Base-by-base conservation (phyloP, 2,329 filamentous ascomycete species). In the Anisogramma anomala region DNA sequence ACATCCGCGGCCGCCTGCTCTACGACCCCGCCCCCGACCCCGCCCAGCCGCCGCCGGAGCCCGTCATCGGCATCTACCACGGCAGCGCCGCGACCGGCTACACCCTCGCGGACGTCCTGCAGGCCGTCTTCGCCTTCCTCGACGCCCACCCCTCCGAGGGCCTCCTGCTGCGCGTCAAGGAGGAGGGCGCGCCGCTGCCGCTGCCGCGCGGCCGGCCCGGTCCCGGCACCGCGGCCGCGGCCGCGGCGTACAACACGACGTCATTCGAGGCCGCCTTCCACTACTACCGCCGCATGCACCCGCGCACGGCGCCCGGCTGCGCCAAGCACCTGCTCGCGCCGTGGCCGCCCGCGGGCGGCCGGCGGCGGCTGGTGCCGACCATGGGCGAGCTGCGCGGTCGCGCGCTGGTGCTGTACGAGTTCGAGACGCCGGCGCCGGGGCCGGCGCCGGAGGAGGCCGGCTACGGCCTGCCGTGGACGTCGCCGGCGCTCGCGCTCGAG, bases 111-210 rank as follows among this genome's bases (percentile, higher is more conserved):
- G 57, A 66, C 33, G 67, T 71, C 4, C 55, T 69, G 30, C 49
- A 56, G 14, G 58, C 55, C n/a, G 55, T 71, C 41, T 64, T 65
- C 32, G 52, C 46, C n/a, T 73, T 72, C 47, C 56, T 72, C 15
- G 60, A 64, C 5, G 52, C 45, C 3, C 55, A 69, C 47, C 67
- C 69, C 0, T 58, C 58, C 10, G 66, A 71, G 52, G 55, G 64
- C n/a, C 54, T 72, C 41, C 46, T 72, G 36, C 60, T 72, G 63
- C 67, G 69, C 1, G 57, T 72, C 42, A 71, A 71, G 54, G 61
- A 70, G 36, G 69, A 72, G 47, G 63, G 59, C 9, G 35, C 44
- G 3, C 61, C 63, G 6, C 46, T 68, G 25, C 25, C 26, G 7
- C 25, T 6, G 5, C 33, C 41, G 22, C 5, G 22, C 6, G 9